Percentiles rank a stretch among this genome's conserved stretches.
These are phyloP conservation scores for Boletus speciosus DNA, from an alignment of 768 basidiomycete genomes.

Conservation along the genomic window DNA sequence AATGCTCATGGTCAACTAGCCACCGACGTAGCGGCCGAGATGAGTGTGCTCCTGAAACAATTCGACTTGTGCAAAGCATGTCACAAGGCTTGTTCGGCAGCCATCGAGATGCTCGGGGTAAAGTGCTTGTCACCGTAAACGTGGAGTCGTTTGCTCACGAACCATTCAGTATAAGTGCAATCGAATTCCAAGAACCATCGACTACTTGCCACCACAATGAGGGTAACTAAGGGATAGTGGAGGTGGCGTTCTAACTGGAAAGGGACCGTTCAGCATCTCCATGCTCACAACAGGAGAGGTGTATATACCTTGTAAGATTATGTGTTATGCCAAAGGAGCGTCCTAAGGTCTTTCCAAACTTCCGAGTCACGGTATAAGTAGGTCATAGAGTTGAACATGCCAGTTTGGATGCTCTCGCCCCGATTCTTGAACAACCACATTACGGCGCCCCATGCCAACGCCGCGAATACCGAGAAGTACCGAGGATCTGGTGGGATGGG, in stretches of 20 bases:
- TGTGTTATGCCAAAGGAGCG: slow-evolving; percentile 89
- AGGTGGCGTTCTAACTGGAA: slow-evolving; percentile 6
- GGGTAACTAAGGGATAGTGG: slow-evolving; percentile 19
- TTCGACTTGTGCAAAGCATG: slow-evolving; percentile 51
- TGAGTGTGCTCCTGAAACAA: slow-evolving; percentile 49
- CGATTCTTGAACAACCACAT: slow-evolving; percentile 94
- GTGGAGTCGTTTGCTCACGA: slow-evolving; percentile 5
- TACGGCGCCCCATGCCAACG: slow-evolving; percentile 89
- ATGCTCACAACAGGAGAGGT: background rate
- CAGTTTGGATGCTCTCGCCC: slow-evolving; percentile 90
- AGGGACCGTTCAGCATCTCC: background rate
- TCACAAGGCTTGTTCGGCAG: slow-evolving; percentile 57
- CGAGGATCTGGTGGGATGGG: slow-evolving; percentile 82
- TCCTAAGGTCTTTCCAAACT: slow-evolving; percentile 74
- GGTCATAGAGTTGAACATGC: slow-evolving; percentile 94
- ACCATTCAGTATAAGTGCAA: slow-evolving; percentile 58
- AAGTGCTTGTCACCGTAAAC: slow-evolving; percentile 16
- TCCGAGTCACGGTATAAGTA: slow-evolving; percentile 96
- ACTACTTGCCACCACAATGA: slow-evolving; percentile 36
- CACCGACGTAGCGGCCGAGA: slow-evolving; percentile 66
- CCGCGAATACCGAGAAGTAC: slow-evolving; percentile 85
- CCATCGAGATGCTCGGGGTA: slow-evolving; percentile 68
- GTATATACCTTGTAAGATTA: slow-evolving; percentile 30
- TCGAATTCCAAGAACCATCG: slow-evolving; percentile 49
- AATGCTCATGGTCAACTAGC: slow-evolving; percentile 34